Conservation (phyloP, 1,284 basidiomycete genomes). For the Melampsora americana region DNA sequence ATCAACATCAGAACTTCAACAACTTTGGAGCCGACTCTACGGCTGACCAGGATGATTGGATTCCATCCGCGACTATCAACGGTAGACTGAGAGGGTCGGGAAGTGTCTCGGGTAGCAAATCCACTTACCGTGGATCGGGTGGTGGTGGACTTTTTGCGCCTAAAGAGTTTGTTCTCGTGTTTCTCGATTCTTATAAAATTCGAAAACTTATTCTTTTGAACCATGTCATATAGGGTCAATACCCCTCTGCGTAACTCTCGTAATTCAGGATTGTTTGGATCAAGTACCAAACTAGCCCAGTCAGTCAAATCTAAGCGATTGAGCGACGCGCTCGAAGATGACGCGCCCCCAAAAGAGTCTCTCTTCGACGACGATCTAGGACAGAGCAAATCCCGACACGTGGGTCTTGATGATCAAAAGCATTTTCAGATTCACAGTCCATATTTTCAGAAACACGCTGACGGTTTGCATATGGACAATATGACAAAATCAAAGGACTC, state of each 20-base stretch:
- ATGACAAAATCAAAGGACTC: conserved; percentile 1
- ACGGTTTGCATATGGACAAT: background rate
- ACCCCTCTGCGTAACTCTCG: conserved; percentile 33
- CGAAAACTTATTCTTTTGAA: background rate
- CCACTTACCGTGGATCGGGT: conserved; percentile 18
- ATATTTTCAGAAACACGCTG: background rate
- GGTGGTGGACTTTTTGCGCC: conserved; percentile 29
- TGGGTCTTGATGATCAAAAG: background rate
- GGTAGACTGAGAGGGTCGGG: conserved; percentile 12
- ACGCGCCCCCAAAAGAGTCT: conserved; percentile 35
- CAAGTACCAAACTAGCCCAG: conserved; percentile 14
- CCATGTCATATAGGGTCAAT: background rate
- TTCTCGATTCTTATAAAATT: background rate
- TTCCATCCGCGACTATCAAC: conserved; percentile 22
- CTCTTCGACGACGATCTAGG: conserved; percentile 17
- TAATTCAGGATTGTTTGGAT: conserved; percentile 33
- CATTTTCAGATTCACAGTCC: background rate
- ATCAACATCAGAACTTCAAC: conserved; percentile 9
- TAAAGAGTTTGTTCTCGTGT: conserved; percentile 22
- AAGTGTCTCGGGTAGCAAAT: conserved; percentile 16
- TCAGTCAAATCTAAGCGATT: conserved; percentile 31
- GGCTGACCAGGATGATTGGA: conserved; percentile 32
- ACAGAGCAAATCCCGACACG: conserved; percentile 13
- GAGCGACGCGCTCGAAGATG: conserved; percentile 36
- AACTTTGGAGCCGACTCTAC: background rate